Base-by-base conservation (phyloP, 495 filamentous ascomycete genomes). In the Podospora tetraspora region DNA sequence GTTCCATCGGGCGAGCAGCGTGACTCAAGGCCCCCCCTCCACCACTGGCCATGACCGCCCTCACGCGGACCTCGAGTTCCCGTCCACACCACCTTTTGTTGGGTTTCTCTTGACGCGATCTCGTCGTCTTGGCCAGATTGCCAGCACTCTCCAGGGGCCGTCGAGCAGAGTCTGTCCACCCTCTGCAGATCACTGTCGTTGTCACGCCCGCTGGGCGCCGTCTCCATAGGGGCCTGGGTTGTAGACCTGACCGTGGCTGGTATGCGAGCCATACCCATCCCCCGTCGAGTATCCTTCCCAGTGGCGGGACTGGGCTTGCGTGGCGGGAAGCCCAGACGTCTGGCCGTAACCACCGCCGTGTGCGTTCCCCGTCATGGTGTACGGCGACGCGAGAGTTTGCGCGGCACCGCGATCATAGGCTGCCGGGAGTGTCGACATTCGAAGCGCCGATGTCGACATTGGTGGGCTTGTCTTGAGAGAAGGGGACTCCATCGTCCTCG, bases 281-380 rank as follows among this genome's bases (percentile, higher is more conserved):
- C 77, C 60, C 10, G 76, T 71, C 21, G 79, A 71, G 62, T 82
- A 77, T 37, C 71, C 64, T 22, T 84, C 82, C 77, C 81, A 80
- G 62, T 43, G 69, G 23, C 74, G 62, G 7, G 68, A 57, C 10
- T 73, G 74, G 23, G 62, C 60, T 30, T 75, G 75, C 11, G 74
- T 69, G 32, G 63, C 70, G 10, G 75, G 74, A 21, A 76, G 73
- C 3, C 61, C 67, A 0, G 75, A 61, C 63, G 16, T 52, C 43
- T 77, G 69, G 59, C 73, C 23, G 66, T 77, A 72, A 27, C 57
- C 70, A 59, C 59, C 74, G 5, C 66, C 68, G 72, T 62, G 72
- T 73, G 22, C 76, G 78, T 43, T 82, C 76, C 37, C 75, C 65
- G 58, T 73, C 72, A 24, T 79, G 76, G 1, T 69, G 64, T 75